Evolutionary conservation across 257 asterid species (phyloP).

Genomic region (Phtheirospermum japonicum): DNA sequence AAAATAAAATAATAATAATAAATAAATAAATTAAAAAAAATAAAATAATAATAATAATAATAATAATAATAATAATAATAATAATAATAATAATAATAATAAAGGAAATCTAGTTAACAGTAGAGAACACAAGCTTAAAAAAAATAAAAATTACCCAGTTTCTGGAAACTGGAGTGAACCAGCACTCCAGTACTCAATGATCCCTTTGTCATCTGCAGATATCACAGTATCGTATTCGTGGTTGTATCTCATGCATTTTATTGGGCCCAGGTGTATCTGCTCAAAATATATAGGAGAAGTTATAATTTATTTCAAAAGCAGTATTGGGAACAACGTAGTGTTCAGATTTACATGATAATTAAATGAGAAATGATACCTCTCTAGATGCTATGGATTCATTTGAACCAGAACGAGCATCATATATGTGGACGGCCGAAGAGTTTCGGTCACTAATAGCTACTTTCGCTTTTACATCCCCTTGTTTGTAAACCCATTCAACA

Average conservation of each 20-base stretch:
- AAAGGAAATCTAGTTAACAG: neutral
- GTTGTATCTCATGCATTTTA: conserved; percentile 90
- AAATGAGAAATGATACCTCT: conserved; percentile 51
- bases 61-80: conserved; percentile 4
- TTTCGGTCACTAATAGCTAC: conserved; percentile 83
- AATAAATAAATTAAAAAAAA: too few relatives aligned
- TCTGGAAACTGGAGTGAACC: conserved; percentile 81
- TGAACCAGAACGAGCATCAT: conserved; percentile 90
- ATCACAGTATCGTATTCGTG: conserved; percentile 73
- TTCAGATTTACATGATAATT: conserved; percentile 20
- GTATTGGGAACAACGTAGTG: conserved; percentile 18
- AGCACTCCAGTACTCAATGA: conserved; percentile 95
- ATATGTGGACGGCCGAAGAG: conserved; percentile 79
- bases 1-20: neutral
- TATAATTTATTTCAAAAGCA: conserved; percentile 14
- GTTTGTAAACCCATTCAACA: conserved; percentile 90
- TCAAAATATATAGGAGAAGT: conserved; percentile 18
- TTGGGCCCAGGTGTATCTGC: conserved; percentile 81
- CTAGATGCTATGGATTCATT: conserved; percentile 74
- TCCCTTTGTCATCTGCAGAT: conserved; percentile 95
- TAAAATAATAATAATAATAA: neutral
- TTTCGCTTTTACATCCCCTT: conserved; percentile 88
- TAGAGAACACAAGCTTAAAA: neutral
- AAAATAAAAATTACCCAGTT: conserved; percentile 49
- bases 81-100: neutral